A percentile compares a stretch with the other conserved stretches of the same genome.
Conservation (phyloP, 2,329 filamentous ascomycete species). For the Meredithiella fracta region DNA sequence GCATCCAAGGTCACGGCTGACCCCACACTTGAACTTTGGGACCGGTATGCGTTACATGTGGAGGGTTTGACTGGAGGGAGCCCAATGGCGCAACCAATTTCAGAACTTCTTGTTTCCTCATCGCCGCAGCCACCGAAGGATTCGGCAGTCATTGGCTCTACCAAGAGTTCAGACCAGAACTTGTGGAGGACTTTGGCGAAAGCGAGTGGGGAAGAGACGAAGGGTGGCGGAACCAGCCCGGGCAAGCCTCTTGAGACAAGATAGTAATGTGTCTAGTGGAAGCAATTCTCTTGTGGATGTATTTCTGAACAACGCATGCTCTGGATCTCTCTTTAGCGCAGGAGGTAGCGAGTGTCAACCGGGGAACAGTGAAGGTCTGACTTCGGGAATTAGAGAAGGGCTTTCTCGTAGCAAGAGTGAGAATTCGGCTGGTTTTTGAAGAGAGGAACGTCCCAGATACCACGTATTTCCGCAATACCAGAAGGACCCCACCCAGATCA, state of each 20-base stretch:
- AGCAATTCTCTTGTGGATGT: conserved; percentile 12
- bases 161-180: conserved; percentile 4
- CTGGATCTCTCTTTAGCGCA: background rate
- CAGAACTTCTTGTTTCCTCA: conserved; percentile 30
- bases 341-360: background rate
- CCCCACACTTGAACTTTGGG: conserved; percentile 61
- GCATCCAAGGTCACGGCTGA: conserved; percentile 41
- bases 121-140: conserved; percentile 45
- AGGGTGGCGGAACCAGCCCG: conserved; percentile 6
- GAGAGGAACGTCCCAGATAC: background rate
- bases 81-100: conserved; percentile 7
- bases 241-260: conserved; percentile 8
- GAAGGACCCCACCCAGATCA: background rate
- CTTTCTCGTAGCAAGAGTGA: conserved; percentile 11
- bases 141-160: background rate
- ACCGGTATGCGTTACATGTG: conserved; percentile 45
- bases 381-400: background rate
- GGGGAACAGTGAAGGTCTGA: background rate
- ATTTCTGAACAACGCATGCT: conserved; percentile 12
- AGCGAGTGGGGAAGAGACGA: conserved; percentile 10
- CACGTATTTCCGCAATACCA: background rate
- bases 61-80: conserved; percentile 17
- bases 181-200: conserved; percentile 8
- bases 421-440: background rate
- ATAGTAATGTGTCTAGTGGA: background rate